Evolutionary conservation across 257 asterid genomes (phyloP).

Genomic region (Galeopsis tetrahit): DNA sequence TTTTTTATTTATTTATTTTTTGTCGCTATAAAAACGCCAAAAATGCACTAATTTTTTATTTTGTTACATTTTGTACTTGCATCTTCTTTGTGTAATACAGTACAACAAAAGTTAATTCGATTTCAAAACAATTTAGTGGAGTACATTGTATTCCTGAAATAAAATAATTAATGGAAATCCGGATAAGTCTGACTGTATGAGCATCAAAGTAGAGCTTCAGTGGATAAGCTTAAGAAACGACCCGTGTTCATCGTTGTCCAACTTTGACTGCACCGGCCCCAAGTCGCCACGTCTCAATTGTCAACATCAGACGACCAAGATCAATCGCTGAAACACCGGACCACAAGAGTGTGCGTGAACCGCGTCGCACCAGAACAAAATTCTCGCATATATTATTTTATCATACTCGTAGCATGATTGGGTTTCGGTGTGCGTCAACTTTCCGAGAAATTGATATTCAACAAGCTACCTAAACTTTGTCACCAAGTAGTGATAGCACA

Average conservation of each 20-base stretch:
- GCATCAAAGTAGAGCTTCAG: slow-evolving; percentile 33
- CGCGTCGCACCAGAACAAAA: slow-evolving; percentile 29
- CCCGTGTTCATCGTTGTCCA: slow-evolving; percentile 41
- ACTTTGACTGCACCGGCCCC: slow-evolving; percentile 29
- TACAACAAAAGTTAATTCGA: no score
- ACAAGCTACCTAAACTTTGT: slow-evolving; percentile 27
- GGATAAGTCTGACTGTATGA: slow-evolving; percentile 35
- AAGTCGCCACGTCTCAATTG: slow-evolving; percentile 30
- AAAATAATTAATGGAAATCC: slow-evolving; percentile 27
- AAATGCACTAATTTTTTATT: neutral
- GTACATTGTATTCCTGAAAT: no score
- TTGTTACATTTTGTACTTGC: no score
- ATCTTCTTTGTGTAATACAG: no score
- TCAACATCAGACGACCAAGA: slow-evolving; percentile 11
- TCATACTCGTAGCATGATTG: slow-evolving; percentile 32
- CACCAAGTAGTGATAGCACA: neutral
- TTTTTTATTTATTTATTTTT: no score
- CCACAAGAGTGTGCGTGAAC: slow-evolving; percentile 23
- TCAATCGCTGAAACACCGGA: slow-evolving; percentile 13
- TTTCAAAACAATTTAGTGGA: no score
- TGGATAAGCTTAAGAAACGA: slow-evolving; percentile 47
- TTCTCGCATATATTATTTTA: slow-evolving; percentile 17
- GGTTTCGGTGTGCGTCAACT: slow-evolving; percentile 39
- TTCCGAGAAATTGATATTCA: slow-evolving; percentile 34
- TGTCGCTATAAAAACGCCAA: neutral